Base-by-base conservation (phyloP, 129 eudicot genomes). In the Flaveria trinervia region DNA sequence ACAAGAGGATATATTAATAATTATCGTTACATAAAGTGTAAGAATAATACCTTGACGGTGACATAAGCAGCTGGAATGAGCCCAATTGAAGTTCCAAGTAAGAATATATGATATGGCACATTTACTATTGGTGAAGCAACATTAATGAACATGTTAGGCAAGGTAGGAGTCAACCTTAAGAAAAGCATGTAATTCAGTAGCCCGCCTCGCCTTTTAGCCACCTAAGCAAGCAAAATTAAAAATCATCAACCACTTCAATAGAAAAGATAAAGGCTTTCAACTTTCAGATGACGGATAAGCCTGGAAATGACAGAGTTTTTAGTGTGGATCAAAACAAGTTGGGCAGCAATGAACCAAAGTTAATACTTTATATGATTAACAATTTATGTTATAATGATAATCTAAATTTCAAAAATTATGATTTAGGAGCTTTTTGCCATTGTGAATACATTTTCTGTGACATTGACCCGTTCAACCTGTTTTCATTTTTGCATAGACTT, bases 61-160 rank as follows among this genome's bases (percentile, higher is more conserved):
- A 89, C 93, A 77, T 70, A 92, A 78, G 97, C 89, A 73, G 90
- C 94, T 7, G 93, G 94, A 74, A 91, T 83, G 23, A 91, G 82
- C 54, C 97, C 89, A 8, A 91, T 76, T 51, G 78, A 62, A 75
- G 97, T 91, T 45, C 85, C 91, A 3, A 91, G 51, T 68, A 88
- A 74, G 81, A 88, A 91, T 70, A 73, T 86, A 77, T 85, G 93
- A 77, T 72, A 86, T 44, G 97, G 97, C 62, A 88, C 84, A 77
- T 88, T 85, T 8, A 91, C 97, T 46, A 91, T 88, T 41, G 96
- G 93, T 28, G 93, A 91, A 81, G 93, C 97, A 76, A 91, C 79
- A 64, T 91, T 91, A 14, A 91, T 88, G 57, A 91, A 91, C 76
- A 85, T 84, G 85, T 91, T 91, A 51, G 93, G 97, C 73, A 91